Conservation (phyloP, 257 asterid species). For the Osmanthus fragrans region DNA sequence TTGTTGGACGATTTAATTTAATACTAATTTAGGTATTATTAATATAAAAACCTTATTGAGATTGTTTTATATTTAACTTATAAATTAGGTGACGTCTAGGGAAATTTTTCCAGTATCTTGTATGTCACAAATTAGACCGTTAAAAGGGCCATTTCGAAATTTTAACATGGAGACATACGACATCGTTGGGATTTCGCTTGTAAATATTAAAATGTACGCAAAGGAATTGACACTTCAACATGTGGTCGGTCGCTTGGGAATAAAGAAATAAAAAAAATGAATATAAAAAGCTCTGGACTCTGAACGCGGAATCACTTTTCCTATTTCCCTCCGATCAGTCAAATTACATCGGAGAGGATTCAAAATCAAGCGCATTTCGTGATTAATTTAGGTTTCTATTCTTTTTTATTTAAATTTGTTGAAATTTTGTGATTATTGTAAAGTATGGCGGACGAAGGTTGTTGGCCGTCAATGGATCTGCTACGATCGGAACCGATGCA, state of each 20-base stretch:
- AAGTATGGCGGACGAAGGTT: conserved; percentile 14
- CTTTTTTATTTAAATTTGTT: background rate
- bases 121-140: background rate
- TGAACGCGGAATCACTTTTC: background rate
- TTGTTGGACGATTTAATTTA: too few relatives aligned
- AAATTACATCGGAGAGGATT: conserved; percentile 17
- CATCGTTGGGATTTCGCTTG: background rate
- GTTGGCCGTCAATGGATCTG: conserved; percentile 57
- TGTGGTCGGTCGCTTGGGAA: background rate
- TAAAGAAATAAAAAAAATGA: background rate
- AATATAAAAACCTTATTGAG: too few relatives aligned
- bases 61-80: too few relatives aligned
- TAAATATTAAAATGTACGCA: background rate
- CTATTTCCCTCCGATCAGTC: conserved; percentile 12
- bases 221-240: background rate
- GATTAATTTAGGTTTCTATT: background rate
- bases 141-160: background rate
- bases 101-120: too few relatives aligned
- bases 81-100: too few relatives aligned
- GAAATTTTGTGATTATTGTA: background rate
- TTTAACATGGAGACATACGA: background rate
- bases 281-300: background rate
- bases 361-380: background rate
- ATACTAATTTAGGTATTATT: too few relatives aligned
- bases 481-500: conserved; percentile 73